phyloP scores from a whole-genome alignment of 768 basidiomycete genomes.

The Amanita inopinata region DNA sequence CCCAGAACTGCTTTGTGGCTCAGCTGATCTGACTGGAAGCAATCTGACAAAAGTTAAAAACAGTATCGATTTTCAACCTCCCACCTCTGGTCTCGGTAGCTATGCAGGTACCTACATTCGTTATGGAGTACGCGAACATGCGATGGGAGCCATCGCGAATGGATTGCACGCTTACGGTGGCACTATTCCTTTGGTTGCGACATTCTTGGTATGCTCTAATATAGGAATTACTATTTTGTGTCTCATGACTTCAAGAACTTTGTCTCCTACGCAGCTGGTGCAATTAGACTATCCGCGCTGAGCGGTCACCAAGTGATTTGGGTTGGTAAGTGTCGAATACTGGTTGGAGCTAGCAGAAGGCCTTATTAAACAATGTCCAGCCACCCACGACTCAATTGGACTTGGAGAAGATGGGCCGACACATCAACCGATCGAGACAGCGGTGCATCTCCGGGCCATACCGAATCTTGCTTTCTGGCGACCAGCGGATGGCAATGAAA shows the following conservation, averaged over 20 bases:
- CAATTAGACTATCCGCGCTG: constrained; percentile 84
- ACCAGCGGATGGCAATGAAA: constrained; percentile 93
- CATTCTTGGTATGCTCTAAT: constrained; percentile 62
- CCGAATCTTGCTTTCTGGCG: constrained; percentile 93
- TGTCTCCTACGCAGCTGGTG: constrained; percentile 89
- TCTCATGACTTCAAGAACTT: constrained; percentile 61
- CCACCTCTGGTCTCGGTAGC: constrained; percentile 71
- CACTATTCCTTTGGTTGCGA: constrained; percentile 84
- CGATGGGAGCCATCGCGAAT: constrained; percentile 93
- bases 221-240: background rate
- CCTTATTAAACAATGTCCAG: constrained; percentile 25
- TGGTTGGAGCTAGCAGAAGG: background rate
- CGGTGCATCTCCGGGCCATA: constrained; percentile 74
- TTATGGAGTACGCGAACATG: constrained; percentile 96
- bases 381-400: constrained; percentile 93
- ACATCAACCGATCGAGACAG: constrained; percentile 91
- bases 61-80: constrained; percentile 87
- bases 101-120: constrained; percentile 89
- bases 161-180: constrained; percentile 86
- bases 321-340: constrained; percentile 52
- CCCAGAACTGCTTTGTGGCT: constrained; percentile 84
- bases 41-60: constrained; percentile 85
- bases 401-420: constrained; percentile 92
- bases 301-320: constrained; percentile 88
- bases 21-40: constrained; percentile 86